Evolutionary conservation across 148 eudicot genomes (phyloP).

Genomic region (Cornus controversa): DNA sequence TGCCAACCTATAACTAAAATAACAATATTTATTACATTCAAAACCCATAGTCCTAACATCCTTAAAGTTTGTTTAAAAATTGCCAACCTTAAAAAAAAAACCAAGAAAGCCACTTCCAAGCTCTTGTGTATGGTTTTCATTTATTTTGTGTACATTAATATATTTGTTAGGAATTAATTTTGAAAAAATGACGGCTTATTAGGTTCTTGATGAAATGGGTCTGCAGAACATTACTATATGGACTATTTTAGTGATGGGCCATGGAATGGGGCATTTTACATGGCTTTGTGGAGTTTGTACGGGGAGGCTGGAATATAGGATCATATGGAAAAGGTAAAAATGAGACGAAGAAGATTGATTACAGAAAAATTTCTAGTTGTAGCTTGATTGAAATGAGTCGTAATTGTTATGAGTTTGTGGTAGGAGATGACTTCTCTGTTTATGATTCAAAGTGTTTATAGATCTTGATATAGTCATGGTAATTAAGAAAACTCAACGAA

Average conservation of each 20-base stretch:
- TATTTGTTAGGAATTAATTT: not conserved
- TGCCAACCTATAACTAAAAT: too few relatives aligned
- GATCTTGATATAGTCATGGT: not conserved
- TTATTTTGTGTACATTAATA: too few relatives aligned
- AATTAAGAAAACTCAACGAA: too few relatives aligned
- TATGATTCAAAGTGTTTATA: not conserved
- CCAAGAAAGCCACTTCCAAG: not conserved
- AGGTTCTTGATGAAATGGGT: slow-evolving; percentile 10
- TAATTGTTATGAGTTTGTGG: slow-evolving; percentile 9
- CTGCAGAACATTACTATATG: slow-evolving; percentile 6
- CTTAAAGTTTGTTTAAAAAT: slow-evolving; percentile 6
- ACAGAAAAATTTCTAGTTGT: slow-evolving; percentile 9
- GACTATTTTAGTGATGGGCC: slow-evolving; percentile 14
- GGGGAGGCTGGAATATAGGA: slow-evolving; percentile 8
- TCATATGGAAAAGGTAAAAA: slow-evolving; percentile 8
- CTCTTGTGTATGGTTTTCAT: not conserved
- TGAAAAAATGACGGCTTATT: not conserved
- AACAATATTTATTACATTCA: too few relatives aligned
- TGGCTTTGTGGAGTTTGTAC: slow-evolving; percentile 8
- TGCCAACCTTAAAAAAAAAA: not conserved
- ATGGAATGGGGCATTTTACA: slow-evolving; percentile 7
- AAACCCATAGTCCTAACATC: too few relatives aligned
- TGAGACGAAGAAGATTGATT: slow-evolving; percentile 10
- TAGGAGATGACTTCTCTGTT: slow-evolving; percentile 4
- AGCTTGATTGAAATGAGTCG: slow-evolving; percentile 13